Conservation (phyloP, 208 protist genomes). For the Wallacemonas sp. region DNA sequence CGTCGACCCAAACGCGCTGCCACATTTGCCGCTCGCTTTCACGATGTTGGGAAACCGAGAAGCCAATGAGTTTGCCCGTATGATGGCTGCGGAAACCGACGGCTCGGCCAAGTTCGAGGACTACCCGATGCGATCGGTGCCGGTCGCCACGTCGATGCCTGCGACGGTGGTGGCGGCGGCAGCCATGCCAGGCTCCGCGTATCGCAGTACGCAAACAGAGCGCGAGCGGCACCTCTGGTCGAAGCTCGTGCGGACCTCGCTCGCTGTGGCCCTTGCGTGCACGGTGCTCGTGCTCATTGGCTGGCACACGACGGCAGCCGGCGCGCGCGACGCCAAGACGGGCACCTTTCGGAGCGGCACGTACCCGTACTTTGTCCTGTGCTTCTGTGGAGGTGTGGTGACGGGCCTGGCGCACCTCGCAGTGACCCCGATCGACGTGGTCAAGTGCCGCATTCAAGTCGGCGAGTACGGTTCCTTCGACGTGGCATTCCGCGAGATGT, state of each 20-base stretch:
- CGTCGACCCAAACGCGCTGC: no score
- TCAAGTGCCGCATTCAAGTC: constrained; percentile 88
- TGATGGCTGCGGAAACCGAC: background rate
- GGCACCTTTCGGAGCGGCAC: constrained; percentile 34
- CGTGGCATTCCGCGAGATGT: constrained; percentile 47
- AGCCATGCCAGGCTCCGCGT: background rate
- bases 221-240: constrained; percentile 2
- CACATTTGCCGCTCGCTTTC: no score
- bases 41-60: background rate
- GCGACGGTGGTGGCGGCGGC: background rate
- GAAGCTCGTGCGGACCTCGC: background rate
- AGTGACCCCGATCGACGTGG: constrained; percentile 70
- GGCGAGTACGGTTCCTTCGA: constrained; percentile 54
- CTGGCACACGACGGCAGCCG: constrained; percentile 18
- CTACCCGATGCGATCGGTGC: background rate
- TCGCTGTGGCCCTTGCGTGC: background rate
- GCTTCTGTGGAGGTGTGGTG: constrained; percentile 59
- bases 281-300: constrained; percentile 12
- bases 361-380: constrained; percentile 66
- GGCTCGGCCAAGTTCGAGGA: background rate
- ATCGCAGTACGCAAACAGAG: background rate
- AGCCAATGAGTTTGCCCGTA: background rate
- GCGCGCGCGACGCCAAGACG: constrained; percentile 20
- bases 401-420: constrained; percentile 65
- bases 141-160: background rate